Base-by-base conservation (phyloP, 1,284 basidiomycete genomes). In the Sparassis latifolia region DNA sequence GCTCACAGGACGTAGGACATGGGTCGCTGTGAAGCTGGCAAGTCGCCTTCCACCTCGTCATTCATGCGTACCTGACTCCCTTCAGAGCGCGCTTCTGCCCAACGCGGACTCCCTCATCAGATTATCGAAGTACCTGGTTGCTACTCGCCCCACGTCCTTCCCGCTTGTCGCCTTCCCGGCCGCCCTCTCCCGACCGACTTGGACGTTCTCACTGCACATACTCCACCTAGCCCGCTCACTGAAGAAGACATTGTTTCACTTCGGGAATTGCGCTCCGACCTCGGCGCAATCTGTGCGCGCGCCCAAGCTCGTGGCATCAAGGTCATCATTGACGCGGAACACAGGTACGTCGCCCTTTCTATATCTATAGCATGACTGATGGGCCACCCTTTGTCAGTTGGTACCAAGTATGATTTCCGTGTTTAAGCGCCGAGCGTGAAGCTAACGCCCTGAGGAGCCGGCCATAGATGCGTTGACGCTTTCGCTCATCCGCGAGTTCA, bases 21-120 rank as follows among this genome's bases (percentile, higher is more conserved):
- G 86, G 79, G 85, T 94, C 38, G 89, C 92, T 0, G 67, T 94
- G 39, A 94, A 94, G 67, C 69, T 91, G 53, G 89, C 86, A 59
- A 55, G 80, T 62, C 2, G 12, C 10, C 10, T 28, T 30, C 32
- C 29, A 44, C 33, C 37, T 39, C 41, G 29, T 33, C 20, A 42
- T 38, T 45, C n/a, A 32, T 46, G 39, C 35, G 9, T 38, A 7
- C 1, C 35, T 38, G 35, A 7, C 35, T 40, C n/a, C 6, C 27
- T 52, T 27, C 57, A 84, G 78, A 84, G 81, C 3, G 84, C 84
- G 0, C 68, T 88, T 39, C 58, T 86, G 20, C 79, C 82, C 0
- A 69, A 80, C 54, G 74, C 82, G 2, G 66, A 75, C 41, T 67
- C 79, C 0, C 70, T 88, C 3, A 66, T 76, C 51, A 76, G 72